phyloP scores from a whole-genome alignment of 2,329 filamentous ascomycete species.

The Fusarium equiseti region DNA sequence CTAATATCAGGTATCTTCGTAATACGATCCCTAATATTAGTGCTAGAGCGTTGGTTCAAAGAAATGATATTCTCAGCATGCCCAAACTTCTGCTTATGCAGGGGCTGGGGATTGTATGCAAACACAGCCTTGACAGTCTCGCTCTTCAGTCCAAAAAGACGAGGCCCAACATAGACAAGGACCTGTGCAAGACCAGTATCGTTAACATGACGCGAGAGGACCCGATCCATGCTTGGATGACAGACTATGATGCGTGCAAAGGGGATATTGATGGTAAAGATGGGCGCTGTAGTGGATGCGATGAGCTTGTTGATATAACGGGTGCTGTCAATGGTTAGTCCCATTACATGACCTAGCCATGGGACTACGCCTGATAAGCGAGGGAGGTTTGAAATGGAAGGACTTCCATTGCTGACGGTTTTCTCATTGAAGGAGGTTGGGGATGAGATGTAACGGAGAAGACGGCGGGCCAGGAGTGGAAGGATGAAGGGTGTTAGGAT shows the following conservation, averaged over 20 bases:
- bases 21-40: conserved; percentile 40
- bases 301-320: conserved; percentile 48
- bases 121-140: conserved; percentile 43
- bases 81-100: conserved; percentile 48
- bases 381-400: conserved; percentile 41
- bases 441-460: conserved; percentile 6
- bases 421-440: conserved; percentile 22
- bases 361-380: conserved; percentile 40
- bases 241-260: conserved; percentile 47
- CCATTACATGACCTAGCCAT: conserved; percentile 45
- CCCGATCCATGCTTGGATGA: conserved; percentile 47
- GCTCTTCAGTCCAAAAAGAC: conserved; percentile 45
- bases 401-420: background rate
- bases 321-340: conserved; percentile 42
- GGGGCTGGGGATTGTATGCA: conserved; percentile 45
- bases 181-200: conserved; percentile 50
- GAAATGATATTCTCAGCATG: conserved; percentile 38
- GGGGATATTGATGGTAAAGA: conserved; percentile 50
- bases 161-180: conserved; percentile 47
- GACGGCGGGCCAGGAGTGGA: conserved; percentile 4
- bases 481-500: conserved; percentile 9
- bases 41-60: conserved; percentile 42
- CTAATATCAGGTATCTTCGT: conserved; percentile 32
- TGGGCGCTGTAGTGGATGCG: conserved; percentile 35
- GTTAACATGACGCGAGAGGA: conserved; percentile 45